Evolutionary conservation across 2,329 filamentous ascomycete species (phyloP).

Genomic region (Aspergillus sp.): DNA sequence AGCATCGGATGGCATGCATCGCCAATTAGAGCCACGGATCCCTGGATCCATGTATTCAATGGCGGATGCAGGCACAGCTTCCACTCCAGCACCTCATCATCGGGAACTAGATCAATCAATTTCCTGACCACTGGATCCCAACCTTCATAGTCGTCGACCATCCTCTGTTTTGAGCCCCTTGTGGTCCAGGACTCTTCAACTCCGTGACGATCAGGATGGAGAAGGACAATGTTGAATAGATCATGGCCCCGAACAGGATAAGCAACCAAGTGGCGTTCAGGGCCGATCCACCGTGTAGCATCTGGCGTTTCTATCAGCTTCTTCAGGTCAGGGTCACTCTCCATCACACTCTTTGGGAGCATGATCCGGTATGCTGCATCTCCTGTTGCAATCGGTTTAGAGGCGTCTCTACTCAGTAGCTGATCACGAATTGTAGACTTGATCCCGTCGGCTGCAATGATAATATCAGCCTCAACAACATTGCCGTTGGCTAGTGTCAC

Average conservation of each 20-base stretch:
- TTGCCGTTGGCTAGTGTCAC: constrained; percentile 29
- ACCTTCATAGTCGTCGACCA: constrained; percentile 62
- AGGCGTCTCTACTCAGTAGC: constrained; percentile 33
- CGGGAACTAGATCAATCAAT: constrained; percentile 61
- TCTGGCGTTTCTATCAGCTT: constrained; percentile 66
- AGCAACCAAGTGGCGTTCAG: constrained; percentile 72
- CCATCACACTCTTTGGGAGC: constrained; percentile 67
- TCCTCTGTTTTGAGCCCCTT: constrained; percentile 58
- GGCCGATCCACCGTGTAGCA: constrained; percentile 74
- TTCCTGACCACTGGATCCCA: constrained; percentile 61
- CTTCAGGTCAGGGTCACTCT: constrained; percentile 64
- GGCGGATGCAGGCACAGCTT: constrained; percentile 36
- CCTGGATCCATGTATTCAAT: constrained; percentile 35
- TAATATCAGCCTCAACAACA: constrained; percentile 43
- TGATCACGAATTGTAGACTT: constrained; percentile 49
- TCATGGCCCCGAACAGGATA: constrained; percentile 70
- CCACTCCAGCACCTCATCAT: constrained; percentile 47
- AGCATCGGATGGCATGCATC: constrained; percentile 49
- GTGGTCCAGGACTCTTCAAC: constrained; percentile 65
- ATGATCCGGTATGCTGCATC: constrained; percentile 80
- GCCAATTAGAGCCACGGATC: constrained; percentile 40
- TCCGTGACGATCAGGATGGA: constrained; percentile 63
- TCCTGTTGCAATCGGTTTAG: constrained; percentile 51
- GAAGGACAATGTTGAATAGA: constrained; percentile 64
- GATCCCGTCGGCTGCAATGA: constrained; percentile 56